Evolutionary conservation across 1,139 yeast species (phyloP), one percentile per base, ranked within the genome.

Genomic region (Pichia sp.): DNA sequence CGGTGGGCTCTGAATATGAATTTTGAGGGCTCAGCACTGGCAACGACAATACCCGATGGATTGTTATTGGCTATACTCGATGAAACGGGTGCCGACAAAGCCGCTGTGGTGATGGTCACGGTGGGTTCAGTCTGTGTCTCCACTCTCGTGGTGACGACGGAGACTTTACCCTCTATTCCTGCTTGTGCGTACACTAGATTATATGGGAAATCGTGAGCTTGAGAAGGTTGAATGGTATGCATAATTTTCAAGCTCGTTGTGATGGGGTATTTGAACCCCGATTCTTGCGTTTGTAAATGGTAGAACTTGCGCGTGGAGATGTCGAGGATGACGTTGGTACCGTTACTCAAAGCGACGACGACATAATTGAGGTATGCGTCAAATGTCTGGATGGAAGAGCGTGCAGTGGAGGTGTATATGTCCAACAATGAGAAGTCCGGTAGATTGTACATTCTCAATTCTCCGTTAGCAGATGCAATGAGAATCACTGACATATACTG

Each of bases 161-260:
- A 81, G 0, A 85, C 91, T 31, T 95, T 64, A 0, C 96, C 96
- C 49, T 87, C 96, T 12, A 86, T 69, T 3, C 94, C 80, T 12
- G 13, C 18, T 10, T 23, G 22, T 11, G 38, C 31, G 17, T n/a
- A n/a, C n/a, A n/a, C n/a, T n/a, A n/a, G n/a, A n/a, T n/a, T n/a
- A n/a, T n/a, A n/a, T n/a, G n/a, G n/a, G n/a, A n/a, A n/a, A n/a
- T n/a, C n/a, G n/a, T n/a, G n/a, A n/a, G n/a, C n/a, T n/a, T n/a
- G n/a, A n/a, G n/a, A n/a, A n/a, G n/a, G n/a, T n/a, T n/a, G n/a
- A n/a, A n/a, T n/a, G n/a, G n/a, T n/a, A n/a, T 27, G 17, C 14
- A 27, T 8, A 9, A 80, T 65, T 43, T 67, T 66, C 20, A 86
- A 51, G 27, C 74, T 74, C 33, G 78, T 64, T 3, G 85, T 76